Evolutionary conservation across 495 filamentous ascomycete genomes (phyloP), one percentile per base, ranked within the genome.

Genomic region (Penicillium psychrofluorescens): DNA sequence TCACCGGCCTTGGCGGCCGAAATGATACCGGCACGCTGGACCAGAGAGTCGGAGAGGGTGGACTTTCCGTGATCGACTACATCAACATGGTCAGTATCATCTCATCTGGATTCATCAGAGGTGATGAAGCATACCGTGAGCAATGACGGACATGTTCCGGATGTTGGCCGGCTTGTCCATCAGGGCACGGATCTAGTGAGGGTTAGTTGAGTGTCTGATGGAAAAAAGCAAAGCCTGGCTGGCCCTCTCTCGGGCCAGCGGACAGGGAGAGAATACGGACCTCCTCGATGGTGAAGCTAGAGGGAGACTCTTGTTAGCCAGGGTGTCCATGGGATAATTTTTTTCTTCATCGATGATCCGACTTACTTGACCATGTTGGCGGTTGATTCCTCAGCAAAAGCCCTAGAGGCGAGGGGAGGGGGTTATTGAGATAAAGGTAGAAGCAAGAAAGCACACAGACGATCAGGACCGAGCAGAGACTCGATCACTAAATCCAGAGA

Each of bases 291-390:
- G 92, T 98, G 83, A 98, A 98, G 85, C 91, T 98, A 66, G 72
- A 52, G 11, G 43, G 47, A 45, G 34, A 39, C 39, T 12, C 43
- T 44, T 40, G 57, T 70, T 59, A 64, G 62, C 56, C 48, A 42
- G 35, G 15, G 14, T 40, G 9, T 29, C 27, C n/a, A 13, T 37
- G 22, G 15, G 4, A n/a, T n/a, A 16, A 11, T 36, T 28, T 28
- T 29, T 31, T 6, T n/a, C n/a, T 11, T 27, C 27, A 35, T 31
- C 14, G 30, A 45, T 43, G 38, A 14, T 14, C 43, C 7, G 36
- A 94, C 92, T 84, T 88, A 98, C 92, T 98, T 95, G 63, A 98
- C 92, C 92, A 98, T 98, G 65, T 88, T 95, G 83, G 71, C 88
- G 85, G 88, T 84, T 67, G 79, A 86, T 70, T 74, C 63, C 58